A percentile compares a stretch with the other conserved stretches of the same genome.
Evolutionary conservation across 2,329 filamentous ascomycete genomes (phyloP).

Genomic region (Rhinocladiella similis): DNA sequence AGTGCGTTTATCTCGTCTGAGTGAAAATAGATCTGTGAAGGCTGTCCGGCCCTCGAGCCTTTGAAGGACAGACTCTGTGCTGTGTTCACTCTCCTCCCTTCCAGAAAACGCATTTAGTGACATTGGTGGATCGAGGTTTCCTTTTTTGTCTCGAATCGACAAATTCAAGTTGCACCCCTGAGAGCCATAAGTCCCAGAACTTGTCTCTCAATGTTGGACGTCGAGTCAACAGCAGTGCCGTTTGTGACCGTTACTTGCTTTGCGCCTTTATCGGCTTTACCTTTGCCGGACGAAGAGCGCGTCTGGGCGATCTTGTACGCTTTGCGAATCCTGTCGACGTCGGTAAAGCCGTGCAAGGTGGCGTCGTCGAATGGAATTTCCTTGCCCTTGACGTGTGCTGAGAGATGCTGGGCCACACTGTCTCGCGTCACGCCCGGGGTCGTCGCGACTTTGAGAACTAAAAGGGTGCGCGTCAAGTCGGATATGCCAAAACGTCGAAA

Average conservation of each 20-base stretch:
- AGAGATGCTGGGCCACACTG: conserved; percentile 62
- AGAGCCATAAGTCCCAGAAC: conserved; percentile 77
- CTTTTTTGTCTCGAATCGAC: too few species aligned
- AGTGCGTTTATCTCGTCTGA: too few species aligned
- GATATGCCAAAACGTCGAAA: conserved; percentile 86
- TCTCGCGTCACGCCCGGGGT: conserved; percentile 48
- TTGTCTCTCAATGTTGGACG: conserved; percentile 64
- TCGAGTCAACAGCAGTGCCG: conserved; percentile 33
- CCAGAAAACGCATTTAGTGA: too few species aligned
- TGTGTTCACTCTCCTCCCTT: too few species aligned
- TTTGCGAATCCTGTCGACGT: conserved; percentile 72
- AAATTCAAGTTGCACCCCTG: conserved; percentile 54
- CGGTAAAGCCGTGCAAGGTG: conserved; percentile 59
- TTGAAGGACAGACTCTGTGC: too few species aligned
- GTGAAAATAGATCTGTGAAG: too few species aligned
- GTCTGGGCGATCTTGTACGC: conserved; percentile 69
- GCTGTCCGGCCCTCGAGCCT: too few species aligned
- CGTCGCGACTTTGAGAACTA: conserved; percentile 76
- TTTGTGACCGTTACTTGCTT: neutral
- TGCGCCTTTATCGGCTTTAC: conserved; percentile 20
- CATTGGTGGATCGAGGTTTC: too few species aligned
- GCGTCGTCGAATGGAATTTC: conserved; percentile 62
- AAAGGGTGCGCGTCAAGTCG: conserved; percentile 67
- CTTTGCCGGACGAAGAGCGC: conserved; percentile 21
- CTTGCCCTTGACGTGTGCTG: conserved; percentile 61